Conservation (phyloP, 2,329 filamentous ascomycete genomes). For the Passalora sequoiae region DNA sequence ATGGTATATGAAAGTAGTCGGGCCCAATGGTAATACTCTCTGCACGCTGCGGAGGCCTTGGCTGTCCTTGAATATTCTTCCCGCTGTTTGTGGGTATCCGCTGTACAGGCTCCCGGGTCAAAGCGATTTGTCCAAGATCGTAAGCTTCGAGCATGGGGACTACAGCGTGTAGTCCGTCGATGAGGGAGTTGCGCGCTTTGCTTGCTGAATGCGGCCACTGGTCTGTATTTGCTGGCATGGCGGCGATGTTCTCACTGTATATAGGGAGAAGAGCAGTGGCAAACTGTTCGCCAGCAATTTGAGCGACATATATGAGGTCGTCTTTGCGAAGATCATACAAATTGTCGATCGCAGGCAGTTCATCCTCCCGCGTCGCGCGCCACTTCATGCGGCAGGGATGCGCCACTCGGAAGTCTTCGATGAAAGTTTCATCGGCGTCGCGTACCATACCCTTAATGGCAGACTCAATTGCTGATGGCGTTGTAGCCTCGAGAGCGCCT, state of each 20-base stretch:
- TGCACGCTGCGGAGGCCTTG: slow-evolving; percentile 27
- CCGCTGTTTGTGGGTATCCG: slow-evolving; percentile 13
- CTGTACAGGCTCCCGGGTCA: slow-evolving; percentile 23
- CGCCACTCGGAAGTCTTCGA: too few relatives aligned
- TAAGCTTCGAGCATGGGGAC: slow-evolving; percentile 16
- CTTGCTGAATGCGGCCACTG: not conserved
- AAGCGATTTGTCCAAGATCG: slow-evolving; percentile 27
- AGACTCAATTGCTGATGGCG: not conserved
- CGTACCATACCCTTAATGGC: too few relatives aligned
- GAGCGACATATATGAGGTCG: slow-evolving; percentile 32
- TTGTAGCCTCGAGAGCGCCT: not conserved
- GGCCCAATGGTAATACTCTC: slow-evolving; percentile 28
- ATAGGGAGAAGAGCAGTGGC: slow-evolving; percentile 10
- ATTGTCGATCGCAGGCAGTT: slow-evolving; percentile 12
- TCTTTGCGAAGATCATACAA: slow-evolving; percentile 23
- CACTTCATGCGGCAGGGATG: too few relatives aligned
- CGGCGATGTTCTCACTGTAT: not conserved
- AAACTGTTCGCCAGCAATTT: slow-evolving; percentile 33
- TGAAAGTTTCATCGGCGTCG: not conserved
- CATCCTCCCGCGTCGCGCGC: not conserved
- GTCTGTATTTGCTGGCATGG: not conserved
- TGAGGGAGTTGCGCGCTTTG: too few relatives aligned
- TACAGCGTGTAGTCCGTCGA: not conserved
- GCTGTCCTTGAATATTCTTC: slow-evolving; percentile 26
- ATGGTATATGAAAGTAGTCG: slow-evolving; percentile 56